Conservation (phyloP, 2,329 filamentous ascomycete genomes). For the Phialocephala sp. region DNA sequence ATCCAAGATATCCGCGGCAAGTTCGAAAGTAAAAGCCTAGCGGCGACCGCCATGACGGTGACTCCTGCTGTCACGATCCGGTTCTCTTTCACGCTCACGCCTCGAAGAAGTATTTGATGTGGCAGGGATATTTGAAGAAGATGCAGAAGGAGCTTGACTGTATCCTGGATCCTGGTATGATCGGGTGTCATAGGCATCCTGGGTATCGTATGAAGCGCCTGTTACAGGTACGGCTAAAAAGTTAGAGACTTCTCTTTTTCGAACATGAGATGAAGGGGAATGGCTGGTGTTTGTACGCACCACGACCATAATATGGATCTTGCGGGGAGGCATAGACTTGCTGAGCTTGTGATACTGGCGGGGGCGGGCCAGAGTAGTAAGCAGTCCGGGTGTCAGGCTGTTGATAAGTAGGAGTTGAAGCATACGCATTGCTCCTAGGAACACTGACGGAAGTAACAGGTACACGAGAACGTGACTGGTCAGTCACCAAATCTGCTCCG, state of each 20-base stretch:
- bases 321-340: slow-evolving; percentile 44
- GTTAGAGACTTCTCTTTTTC: slow-evolving; percentile 41
- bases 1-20: slow-evolving; percentile 14
- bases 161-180: slow-evolving; percentile 35
- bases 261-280: slow-evolving; percentile 28
- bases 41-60: slow-evolving; percentile 29
- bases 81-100: slow-evolving; percentile 37
- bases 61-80: slow-evolving; percentile 36
- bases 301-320: slow-evolving; percentile 64
- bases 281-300: slow-evolving; percentile 55
- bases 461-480: slow-evolving; percentile 25
- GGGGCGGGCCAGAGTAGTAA: slow-evolving; percentile 33
- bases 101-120: slow-evolving; percentile 35
- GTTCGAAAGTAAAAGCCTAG: slow-evolving; percentile 29
- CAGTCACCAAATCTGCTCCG: slow-evolving; percentile 37
- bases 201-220: slow-evolving; percentile 34
- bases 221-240: slow-evolving; percentile 38
- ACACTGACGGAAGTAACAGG: slow-evolving; percentile 28
- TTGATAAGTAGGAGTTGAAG: slow-evolving; percentile 28
- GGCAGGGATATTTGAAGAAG: slow-evolving; percentile 35
- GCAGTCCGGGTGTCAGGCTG: slow-evolving; percentile 27
- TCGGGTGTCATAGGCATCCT: slow-evolving; percentile 31
- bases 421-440: slow-evolving; percentile 33
- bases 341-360: slow-evolving; percentile 46
- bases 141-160: slow-evolving; percentile 33